Conservation (phyloP, 352 stramenopile genomes). For the Thraustotheca clavata region DNA sequence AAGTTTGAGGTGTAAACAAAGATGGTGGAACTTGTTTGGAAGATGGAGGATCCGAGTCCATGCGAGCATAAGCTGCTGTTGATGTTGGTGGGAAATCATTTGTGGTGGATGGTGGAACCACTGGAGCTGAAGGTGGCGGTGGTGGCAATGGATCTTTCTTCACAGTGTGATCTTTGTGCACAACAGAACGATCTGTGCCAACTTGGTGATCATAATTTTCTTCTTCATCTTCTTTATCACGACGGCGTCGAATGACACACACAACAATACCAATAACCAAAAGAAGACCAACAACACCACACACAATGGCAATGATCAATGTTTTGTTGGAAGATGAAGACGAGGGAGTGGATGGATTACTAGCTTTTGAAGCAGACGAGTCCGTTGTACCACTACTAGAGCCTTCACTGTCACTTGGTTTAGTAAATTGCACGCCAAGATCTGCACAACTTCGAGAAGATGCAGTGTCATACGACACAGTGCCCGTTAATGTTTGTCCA, state of each 20-base stretch:
- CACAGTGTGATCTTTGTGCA: neutral
- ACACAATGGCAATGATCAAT: constrained; percentile 25
- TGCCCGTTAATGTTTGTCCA: constrained; percentile 44
- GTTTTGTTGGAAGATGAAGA: constrained; percentile 1
- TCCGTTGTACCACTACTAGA: neutral
- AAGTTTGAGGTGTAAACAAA: neutral
- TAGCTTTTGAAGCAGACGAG: neutral
- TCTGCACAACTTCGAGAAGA: constrained; percentile 26
- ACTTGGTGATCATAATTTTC: constrained; percentile 28
- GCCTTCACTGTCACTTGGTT: neutral
- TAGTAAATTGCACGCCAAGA: constrained; percentile 2
- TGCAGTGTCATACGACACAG: constrained; percentile 48
- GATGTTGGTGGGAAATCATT: constrained; percentile 5
- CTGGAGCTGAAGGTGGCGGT: neutral
- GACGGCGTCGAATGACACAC: constrained; percentile 48
- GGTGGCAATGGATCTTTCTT: neutral
- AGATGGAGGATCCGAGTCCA: constrained; percentile 7
- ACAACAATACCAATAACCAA: constrained; percentile 65
- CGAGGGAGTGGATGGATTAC: neutral
- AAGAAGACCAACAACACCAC: constrained; percentile 37
- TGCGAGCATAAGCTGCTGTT: constrained; percentile 2
- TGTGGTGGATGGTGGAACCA: neutral
- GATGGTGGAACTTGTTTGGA: neutral
- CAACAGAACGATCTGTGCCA: neutral
- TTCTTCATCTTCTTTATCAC: constrained; percentile 27